Conservation (phyloP, 1,284 basidiomycete species). For the Athelia sp. region DNA sequence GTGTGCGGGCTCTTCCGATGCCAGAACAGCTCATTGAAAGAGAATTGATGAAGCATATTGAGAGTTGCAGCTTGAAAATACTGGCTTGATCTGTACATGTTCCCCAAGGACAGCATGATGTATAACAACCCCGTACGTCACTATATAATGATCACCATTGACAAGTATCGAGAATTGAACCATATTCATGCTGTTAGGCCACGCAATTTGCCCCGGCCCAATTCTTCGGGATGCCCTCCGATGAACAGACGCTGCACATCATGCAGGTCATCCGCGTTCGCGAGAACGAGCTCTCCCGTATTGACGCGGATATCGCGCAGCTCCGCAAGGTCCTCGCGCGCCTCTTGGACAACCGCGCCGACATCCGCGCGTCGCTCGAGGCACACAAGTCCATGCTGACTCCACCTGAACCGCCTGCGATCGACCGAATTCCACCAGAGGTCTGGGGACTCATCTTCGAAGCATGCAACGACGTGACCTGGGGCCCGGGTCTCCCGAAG, state of each 20-base stretch:
- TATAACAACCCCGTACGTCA: too few relatives aligned
- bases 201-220: not conserved
- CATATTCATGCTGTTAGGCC: not conserved
- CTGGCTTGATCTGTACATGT: too few relatives aligned
- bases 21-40: too few relatives aligned
- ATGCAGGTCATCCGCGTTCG: not conserved
- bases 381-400: not conserved
- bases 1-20: too few relatives aligned
- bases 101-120: too few relatives aligned
- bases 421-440: not conserved
- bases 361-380: not conserved
- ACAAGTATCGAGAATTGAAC: too few relatives aligned
- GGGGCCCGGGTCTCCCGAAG: not conserved
- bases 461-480: not conserved
- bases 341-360: too few relatives aligned
- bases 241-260: not conserved
- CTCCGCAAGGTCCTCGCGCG: not conserved
- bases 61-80: too few relatives aligned
- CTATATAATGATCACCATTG: too few relatives aligned
- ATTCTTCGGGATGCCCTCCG: not conserved
- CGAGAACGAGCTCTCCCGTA: not conserved
- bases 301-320: not conserved
- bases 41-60: too few relatives aligned
- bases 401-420: not conserved
- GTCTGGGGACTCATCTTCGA: not conserved